Evolutionary conservation across 331 rosid species (phyloP), one percentile per base, ranked within the genome.

Genomic region (Rhamnella rubrinervis): DNA sequence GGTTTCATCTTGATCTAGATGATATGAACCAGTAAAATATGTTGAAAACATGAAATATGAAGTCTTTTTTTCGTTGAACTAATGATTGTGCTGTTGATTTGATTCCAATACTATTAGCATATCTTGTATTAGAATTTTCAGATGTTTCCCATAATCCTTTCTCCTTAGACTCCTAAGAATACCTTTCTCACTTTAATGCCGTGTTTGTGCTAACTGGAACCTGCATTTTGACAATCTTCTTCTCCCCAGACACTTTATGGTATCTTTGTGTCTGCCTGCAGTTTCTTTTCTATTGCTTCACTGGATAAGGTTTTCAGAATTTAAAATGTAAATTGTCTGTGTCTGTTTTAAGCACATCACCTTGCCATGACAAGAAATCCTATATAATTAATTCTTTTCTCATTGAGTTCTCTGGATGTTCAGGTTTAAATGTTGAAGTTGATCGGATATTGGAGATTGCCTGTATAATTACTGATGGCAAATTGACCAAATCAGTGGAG

Each of bases 401-500:
- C 28, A 38, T 68, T 76, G 38, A 44, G 68, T 70, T 73, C 21
- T 70, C 38, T 77, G 21, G 44, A 15, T 63, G 44, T 79, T 82
- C 82, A 93, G 98, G 98, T 70, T 84, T 93, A 72, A 67, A 88
- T 77, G 68, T 91, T 74, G 97, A 93, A 78, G 88, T 77, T 78
- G 98, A 93, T 71, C 81, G 95, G 73, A 93, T 93, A 70, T 61
- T 93, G 71, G 98, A 93, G 88, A 91, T 93, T 79, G 98, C 98
- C 70, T 93, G 98, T 73, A 88, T 93, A 69, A 65, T 91, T 57
- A 87, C 98, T 51, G 93, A 93, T 77, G 98, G 98, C 51, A 80
- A 40, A 59, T 83, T 93, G 71, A 81, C 83, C 83, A 93, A 91
- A 81, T 67, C 79, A 1, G 59, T 85, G 28, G 98, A 93, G 97